Conservation (phyloP, 2,329 filamentous ascomycete species). For the Ophiocordyceps camponoti-leonardi region DNA sequence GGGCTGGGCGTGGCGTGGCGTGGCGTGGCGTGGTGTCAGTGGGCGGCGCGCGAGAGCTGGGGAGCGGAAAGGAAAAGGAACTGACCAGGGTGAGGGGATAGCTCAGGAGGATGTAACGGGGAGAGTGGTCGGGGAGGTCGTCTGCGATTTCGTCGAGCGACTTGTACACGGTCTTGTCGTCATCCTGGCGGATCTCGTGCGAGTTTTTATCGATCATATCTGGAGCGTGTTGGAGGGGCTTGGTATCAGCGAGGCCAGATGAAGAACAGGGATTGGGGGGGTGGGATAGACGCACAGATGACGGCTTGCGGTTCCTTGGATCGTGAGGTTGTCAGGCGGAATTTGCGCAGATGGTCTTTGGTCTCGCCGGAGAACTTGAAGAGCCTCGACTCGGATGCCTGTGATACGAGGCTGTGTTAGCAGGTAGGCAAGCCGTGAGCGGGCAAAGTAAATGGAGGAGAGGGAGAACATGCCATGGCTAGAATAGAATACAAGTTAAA, state of each 20-base stretch:
- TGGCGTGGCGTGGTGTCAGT: neutral
- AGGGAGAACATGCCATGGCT: neutral
- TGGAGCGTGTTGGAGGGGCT: slow-evolving; percentile 18
- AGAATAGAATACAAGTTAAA: neutral
- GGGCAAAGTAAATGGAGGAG: too few species aligned
- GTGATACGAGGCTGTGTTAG: slow-evolving; percentile 1
- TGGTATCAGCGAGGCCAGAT: neutral
- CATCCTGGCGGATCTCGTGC: slow-evolving; percentile 74
- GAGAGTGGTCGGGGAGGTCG: slow-evolving; percentile 81
- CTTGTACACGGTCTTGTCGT: slow-evolving; percentile 61
- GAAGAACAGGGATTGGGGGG: neutral
- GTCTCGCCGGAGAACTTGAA: slow-evolving; percentile 89
- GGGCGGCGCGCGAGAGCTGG: neutral
- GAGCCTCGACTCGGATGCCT: slow-evolving; percentile 63
- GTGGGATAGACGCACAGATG: slow-evolving; percentile 57
- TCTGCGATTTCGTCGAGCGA: slow-evolving; percentile 68
- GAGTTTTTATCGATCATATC: slow-evolving; percentile 82
- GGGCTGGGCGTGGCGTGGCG: slow-evolving; percentile 40
- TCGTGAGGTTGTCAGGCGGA: slow-evolving; percentile 78
- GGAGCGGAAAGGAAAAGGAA: neutral
- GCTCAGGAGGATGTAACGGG: slow-evolving; percentile 76
- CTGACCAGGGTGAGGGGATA: slow-evolving; percentile 75
- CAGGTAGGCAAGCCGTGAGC: slow-evolving; percentile 2
- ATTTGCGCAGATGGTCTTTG: slow-evolving; percentile 81
- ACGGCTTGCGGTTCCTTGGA: slow-evolving; percentile 76